Base-by-base conservation (phyloP, 805 yeast genomes). In the Soucietia sequanensis region DNA sequence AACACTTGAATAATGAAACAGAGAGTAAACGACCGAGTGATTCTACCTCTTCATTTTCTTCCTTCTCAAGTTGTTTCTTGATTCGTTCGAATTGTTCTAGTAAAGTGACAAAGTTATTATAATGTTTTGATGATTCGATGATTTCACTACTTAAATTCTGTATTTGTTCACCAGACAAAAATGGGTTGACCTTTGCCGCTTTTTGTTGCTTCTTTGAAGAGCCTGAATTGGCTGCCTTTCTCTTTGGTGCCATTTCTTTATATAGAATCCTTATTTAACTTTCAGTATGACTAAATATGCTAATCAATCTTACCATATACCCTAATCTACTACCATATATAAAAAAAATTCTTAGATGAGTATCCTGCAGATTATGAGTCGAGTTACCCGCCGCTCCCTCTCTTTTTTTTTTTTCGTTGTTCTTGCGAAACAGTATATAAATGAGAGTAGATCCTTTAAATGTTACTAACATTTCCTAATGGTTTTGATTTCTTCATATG, bases 91-190 rank as follows among this genome's bases (percentile, higher is more conserved):
- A 62, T 33, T 66, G 68, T 10, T 57, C 58, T n/a, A 79, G 39
- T 25, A 84, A 56, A 4, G 49, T 50, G 2, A 68, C 75, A 6
- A 84, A 55, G 39, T 76, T 72, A 50, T 84, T 84, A 53, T 75
- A 78, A 40, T 74, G 23, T 25, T 41, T 52, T 15, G 78, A 57
- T 5, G 80, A 66, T 24, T 64, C 62, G 3, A 49, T 51, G 17
- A 76, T 55, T 24, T 65, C 64, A 6, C 46, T 34, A 13, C 49
- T 53, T 31, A 58, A 41, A 2, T 31, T 25, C 23, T 57, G 39
- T 30, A 65, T 44, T 30, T 60, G 53, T 6, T 44, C 38, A 27
- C 47, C 22, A 4, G 50, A 30, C 12, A 58, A 39, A 15, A 42
- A 16, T 7, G 21, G 14, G 28, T 10, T 6, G 14, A 22, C 26